Conservation (phyloP, 768 basidiomycete species). For the Udeniomyces megalosporus region DNA sequence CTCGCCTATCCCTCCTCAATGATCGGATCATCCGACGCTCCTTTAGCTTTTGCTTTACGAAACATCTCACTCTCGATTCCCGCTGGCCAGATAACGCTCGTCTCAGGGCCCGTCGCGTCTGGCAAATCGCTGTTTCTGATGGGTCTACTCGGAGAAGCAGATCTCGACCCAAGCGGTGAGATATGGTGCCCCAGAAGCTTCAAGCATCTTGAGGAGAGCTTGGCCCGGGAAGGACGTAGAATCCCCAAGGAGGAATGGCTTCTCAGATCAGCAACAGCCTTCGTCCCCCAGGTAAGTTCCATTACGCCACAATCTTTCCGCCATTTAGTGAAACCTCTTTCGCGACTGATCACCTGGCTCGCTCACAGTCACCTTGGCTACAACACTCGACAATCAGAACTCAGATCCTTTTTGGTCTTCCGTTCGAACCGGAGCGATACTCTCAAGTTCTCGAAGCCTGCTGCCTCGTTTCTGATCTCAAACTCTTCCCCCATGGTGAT, state of each 20-base stretch:
- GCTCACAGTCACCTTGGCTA: slow-evolving; percentile 52
- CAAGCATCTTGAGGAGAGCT: not conserved
- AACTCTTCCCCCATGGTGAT: slow-evolving; percentile 23
- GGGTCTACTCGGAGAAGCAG: slow-evolving; percentile 73
- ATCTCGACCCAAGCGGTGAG: slow-evolving; percentile 31
- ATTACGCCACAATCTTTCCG: not conserved
- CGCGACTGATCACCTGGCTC: slow-evolving; percentile 55
- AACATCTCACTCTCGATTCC: slow-evolving; percentile 68
- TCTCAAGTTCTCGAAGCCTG: slow-evolving; percentile 21
- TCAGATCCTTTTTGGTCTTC: slow-evolving; percentile 28
- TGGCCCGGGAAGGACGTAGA: not conserved
- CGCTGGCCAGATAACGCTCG: slow-evolving; percentile 54
- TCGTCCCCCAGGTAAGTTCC: slow-evolving; percentile 3
- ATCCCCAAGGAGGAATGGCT: slow-evolving; percentile 1
- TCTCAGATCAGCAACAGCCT: not conserved
- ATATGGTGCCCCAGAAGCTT: not conserved
- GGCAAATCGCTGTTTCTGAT: slow-evolving; percentile 76
- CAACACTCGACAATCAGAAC: not conserved
- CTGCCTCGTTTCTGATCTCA: slow-evolving; percentile 24
- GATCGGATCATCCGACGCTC: too few species aligned
- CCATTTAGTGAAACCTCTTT: not conserved
- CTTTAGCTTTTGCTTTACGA: slow-evolving; percentile 52
- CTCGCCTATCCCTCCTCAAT: slow-evolving; percentile 31
- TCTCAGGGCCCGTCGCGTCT: slow-evolving; percentile 76
- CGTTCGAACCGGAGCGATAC: slow-evolving; percentile 24